Evolutionary conservation across 345 rosid species (phyloP), one percentile per base, ranked within the genome.

Genomic region (Stellera chamaejasme): DNA sequence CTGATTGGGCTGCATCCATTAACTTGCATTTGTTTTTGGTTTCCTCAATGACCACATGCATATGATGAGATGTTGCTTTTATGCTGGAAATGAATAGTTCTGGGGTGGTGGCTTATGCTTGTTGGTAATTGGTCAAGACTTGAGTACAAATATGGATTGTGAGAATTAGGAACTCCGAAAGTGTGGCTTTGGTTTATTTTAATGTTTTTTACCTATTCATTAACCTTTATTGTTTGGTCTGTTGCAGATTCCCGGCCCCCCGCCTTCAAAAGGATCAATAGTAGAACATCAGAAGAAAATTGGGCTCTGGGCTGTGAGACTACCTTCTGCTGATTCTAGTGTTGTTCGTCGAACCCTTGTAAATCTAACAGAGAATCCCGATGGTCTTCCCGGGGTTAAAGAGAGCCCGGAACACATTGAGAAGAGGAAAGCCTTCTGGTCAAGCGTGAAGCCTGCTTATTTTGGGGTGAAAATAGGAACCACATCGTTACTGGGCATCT

Each of bases 281-380:
- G 48, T 87, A 16, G 96, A 91, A 57, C 75, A 77, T 59, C 94
- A 80, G 67, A 79, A 85, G 66, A 74, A 82, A 69, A 62, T 83
- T 61, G 91, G 91, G 28, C 86, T 87, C 45, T 80, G 86, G 91
- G 89, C 96, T 25, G 57, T 85, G 48, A 91, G 75, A 78, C 70
- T 87, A 60, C 96, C 96, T 44, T 85, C 96, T 1, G 90, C 98
- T 23, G 98, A 91, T 66, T 75, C 94, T 2, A 54, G 77, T 13
- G 83, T 85, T 65, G 94, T 91, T 26, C 81, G 88, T 43, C 77
- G 91, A 75, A 87, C 98, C 16, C 84, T 83, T 58, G 47, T 87
- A 58, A 67, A 75, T 48, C 75, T 83, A 57, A 69, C 76, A 7
- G 96, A 87, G 60, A 78, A 85, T 43, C 91, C 88, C 15, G 59